Base-by-base conservation (phyloP, 2,329 filamentous ascomycete species). In the Albifimbria verrucaria region DNA sequence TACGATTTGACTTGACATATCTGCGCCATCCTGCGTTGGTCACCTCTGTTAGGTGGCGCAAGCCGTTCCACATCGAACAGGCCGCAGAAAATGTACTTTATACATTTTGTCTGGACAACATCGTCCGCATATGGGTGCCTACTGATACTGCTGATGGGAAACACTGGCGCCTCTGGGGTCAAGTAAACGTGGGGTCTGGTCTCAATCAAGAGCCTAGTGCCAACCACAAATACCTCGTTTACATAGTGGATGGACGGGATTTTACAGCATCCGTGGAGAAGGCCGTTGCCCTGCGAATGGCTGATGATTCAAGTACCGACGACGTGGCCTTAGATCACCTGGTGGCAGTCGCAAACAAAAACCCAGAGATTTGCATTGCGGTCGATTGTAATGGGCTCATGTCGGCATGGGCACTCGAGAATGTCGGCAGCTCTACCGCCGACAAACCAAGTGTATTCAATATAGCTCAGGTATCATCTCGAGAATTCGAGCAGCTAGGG, bases 331-430 rank as follows among this genome's bases (percentile, higher is more conserved):
- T 97, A 49, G 87, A 94, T 60, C 90, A 96, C 65, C 76, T 97
- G 5, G 88, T 96, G 43, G 88, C 92, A 59, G 81, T 97, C 60
- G 90, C 91, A 10, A 94, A 93, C 56, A 87, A 87, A 50, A 89
- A 82, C 52, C 90, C 92, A 0, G 94, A 99, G 66, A 83, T 99
- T 3, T 94, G 92, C 59, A 79, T 97, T 22, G 85, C 93, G 9
- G 77, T 96, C 47, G 91, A 97, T 69, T 86, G 87, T n/a, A 77
- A 80, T 47, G 93, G 93, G 1, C 86, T 87, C 59, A 90, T 97
- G 88, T 92, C 90, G 41, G 91, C 90, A 0, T 97, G 93, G 90
- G 93, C 91, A 1, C 73, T 99, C 52, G 92, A 97, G 68, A 92
- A 93, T 64, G 82, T 96, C 20, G 87, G 88, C 32, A 86, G 83